Conservation (phyloP, 345 rosid genomes). For the Conringia planisiliqua region DNA sequence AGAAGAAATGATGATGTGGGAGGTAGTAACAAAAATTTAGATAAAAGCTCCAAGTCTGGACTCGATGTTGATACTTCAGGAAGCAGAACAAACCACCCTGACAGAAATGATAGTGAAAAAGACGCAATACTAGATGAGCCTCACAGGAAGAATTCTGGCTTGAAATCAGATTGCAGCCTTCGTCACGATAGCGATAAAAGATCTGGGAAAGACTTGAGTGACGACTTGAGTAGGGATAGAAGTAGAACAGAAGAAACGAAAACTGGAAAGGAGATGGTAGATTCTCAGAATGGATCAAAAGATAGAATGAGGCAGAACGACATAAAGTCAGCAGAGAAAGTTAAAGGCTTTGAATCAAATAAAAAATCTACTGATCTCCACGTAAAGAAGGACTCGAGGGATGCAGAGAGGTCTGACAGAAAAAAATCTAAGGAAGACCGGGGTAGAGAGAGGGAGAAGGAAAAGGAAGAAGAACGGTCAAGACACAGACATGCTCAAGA, state of each 20-base stretch:
- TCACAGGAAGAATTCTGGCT: slow-evolving; percentile 37
- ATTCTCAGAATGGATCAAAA: slow-evolving; percentile 45
- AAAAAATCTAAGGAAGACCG: slow-evolving; percentile 49
- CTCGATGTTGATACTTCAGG: slow-evolving; percentile 29
- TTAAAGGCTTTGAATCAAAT: slow-evolving; percentile 50
- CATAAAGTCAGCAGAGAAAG: slow-evolving; percentile 43
- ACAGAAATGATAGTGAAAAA: slow-evolving; percentile 27
- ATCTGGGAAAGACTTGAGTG: slow-evolving; percentile 36
- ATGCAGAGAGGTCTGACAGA: slow-evolving; percentile 48
- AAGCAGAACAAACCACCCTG: slow-evolving; percentile 27
- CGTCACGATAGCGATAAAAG: slow-evolving; percentile 42
- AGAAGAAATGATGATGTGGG: background rate
- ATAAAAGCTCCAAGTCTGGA: slow-evolving; percentile 27
- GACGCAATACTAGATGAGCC: slow-evolving; percentile 31
- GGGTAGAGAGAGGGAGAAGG: slow-evolving; percentile 43
- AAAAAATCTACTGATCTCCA: slow-evolving; percentile 42
- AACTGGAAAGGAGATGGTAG: slow-evolving; percentile 48
- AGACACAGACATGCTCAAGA: slow-evolving; percentile 47
- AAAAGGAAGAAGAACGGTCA: slow-evolving; percentile 53
- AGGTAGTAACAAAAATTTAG: slow-evolving; percentile 16
- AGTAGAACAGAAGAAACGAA: slow-evolving; percentile 43
- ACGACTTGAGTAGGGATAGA: slow-evolving; percentile 37
- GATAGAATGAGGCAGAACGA: slow-evolving; percentile 44
- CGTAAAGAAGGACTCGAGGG: slow-evolving; percentile 52
- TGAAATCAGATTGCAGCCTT: slow-evolving; percentile 38